Evolutionary conservation across 2,329 filamentous ascomycete genomes (phyloP).

Genomic region (Lizonia empirigonia): DNA sequence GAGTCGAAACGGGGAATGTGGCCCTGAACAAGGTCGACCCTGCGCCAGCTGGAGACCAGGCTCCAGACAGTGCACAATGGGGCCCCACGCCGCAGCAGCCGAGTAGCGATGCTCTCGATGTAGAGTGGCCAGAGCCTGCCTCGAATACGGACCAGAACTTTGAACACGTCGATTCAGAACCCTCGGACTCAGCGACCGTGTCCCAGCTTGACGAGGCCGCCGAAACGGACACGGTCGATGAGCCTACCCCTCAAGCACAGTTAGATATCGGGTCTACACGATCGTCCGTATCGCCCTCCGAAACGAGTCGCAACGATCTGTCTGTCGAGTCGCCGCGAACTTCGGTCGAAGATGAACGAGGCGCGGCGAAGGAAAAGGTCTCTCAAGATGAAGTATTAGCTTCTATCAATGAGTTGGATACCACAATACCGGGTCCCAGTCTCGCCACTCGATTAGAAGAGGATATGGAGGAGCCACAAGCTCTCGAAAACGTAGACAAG

Average conservation of each 20-base stretch:
- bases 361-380: neutral
- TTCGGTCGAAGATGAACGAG: conserved; percentile 45
- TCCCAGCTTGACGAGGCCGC: conserved; percentile 19
- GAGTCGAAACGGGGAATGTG: conserved; percentile 4
- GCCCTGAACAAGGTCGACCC: neutral
- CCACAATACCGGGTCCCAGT: neutral
- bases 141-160: conserved; percentile 14
- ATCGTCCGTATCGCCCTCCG: conserved; percentile 46
- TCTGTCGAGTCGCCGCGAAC: conserved; percentile 44
- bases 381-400: neutral
- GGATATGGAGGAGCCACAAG: neutral
- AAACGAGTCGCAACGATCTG: conserved; percentile 40
- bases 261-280: conserved; percentile 43
- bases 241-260: conserved; percentile 12
- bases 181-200: conserved; percentile 41
- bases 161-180: conserved; percentile 33
- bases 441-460: neutral
- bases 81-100: neutral
- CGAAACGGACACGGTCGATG: conserved; percentile 28
- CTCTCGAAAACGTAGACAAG: neutral
- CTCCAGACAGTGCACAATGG: conserved; percentile 14
- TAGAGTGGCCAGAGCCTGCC: conserved; percentile 19
- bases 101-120: conserved; percentile 8
- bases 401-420: neutral
- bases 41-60: neutral